Percentiles rank a stretch among this genome's conserved stretches.
Conservation (phyloP, 768 basidiomycete genomes). For the Tylopilus intermedius region DNA sequence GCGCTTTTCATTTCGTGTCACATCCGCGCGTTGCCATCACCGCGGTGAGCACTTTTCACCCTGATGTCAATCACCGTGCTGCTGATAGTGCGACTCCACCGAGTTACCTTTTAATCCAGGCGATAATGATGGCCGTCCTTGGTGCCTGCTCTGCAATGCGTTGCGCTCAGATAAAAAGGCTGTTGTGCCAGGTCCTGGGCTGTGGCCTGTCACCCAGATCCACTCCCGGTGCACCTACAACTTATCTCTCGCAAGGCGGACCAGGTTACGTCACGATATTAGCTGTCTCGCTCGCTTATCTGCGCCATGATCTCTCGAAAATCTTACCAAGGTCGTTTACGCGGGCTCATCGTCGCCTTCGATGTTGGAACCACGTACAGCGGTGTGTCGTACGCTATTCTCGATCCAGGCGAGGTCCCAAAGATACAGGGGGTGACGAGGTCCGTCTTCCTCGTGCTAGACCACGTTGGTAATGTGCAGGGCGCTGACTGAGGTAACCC, state of each 20-base stretch:
- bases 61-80: conserved; percentile 12
- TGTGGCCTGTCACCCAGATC: neutral
- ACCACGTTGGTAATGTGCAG: neutral
- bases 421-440: conserved; percentile 33
- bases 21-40: neutral
- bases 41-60: conserved; percentile 2
- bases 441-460: conserved; percentile 19
- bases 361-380: conserved; percentile 32
- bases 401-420: conserved; percentile 37
- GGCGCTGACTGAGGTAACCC: conserved; percentile 3
- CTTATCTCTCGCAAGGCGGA: neutral
- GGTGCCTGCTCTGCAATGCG: neutral
- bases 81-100: conserved; percentile 7
- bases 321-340: conserved; percentile 35
- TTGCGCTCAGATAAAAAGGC: conserved; percentile 19
- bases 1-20: conserved; percentile 19
- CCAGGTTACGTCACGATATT: conserved; percentile 10
- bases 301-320: conserved; percentile 31
- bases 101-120: neutral
- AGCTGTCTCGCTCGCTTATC: neutral
- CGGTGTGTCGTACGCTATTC: conserved; percentile 38
- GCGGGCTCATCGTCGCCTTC: conserved; percentile 36
- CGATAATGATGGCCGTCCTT: conserved; percentile 10
- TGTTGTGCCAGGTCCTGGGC: neutral
- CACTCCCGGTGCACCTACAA: neutral